Evolutionary conservation across 345 rosid species (phyloP), one percentile per base, ranked within the genome.

Genomic region (Trapa bicornis): DNA sequence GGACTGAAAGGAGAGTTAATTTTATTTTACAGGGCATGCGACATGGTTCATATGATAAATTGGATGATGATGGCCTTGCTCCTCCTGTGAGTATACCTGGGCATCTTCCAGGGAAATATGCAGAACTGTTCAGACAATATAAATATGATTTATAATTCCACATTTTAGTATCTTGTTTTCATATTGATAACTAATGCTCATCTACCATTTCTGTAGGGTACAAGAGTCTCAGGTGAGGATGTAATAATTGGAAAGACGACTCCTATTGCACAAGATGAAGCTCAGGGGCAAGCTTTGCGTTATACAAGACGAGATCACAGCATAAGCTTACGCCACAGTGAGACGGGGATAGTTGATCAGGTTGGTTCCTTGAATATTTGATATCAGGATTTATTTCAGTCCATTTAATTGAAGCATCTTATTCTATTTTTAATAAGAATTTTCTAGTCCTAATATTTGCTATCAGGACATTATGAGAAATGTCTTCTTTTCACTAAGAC

Each of bases 21-120:
- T 53, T 42, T 22, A 64, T 68, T 75, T 76, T 22, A 36, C 82
- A 93, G 97, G 98, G 97, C 70, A 90, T 91, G 99, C 87, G 95
- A 57, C 97, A 93, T 85, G 99, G 99, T 68, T 93, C 99, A 45
- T 93, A 93, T 67, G 97, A 93, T 65, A 93, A 93, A 73, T 74
- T 93, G 81, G 98, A 93, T 57, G 97, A 93, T 73, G 98, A 93
- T 85, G 98, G 98, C 75, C 96, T 93, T 72, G 98, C 94, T 37
- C 98, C 96, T 81, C 98, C 98, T 64, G 97, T 90, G 78, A 83
- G 94, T 72, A 54, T 16, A 57, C 36, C 1, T 7, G 61, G 61
- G 32, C 37, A 7, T 22, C 29, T 29, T 22, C 60, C 1, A 5
- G 3, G 5, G 2, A 33, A 54, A 54, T 22, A 22, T 67, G 29